Evolutionary conservation across 1,284 basidiomycete genomes (phyloP).

Genomic region (Malassezia restricta): DNA sequence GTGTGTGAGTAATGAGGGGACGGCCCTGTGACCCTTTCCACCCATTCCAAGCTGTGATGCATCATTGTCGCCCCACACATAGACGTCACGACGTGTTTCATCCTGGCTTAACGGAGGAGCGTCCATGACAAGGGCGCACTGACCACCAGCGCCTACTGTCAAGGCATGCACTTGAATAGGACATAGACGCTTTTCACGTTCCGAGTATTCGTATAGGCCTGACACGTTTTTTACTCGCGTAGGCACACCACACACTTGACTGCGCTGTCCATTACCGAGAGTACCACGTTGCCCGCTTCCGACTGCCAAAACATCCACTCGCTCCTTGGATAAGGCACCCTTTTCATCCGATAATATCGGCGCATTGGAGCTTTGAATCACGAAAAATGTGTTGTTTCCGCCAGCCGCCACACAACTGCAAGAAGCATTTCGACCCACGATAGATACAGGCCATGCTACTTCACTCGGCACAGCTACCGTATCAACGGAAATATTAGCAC

Average conservation of each 20-base stretch:
- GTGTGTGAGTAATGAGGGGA: conserved; percentile 54
- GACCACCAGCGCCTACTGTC: conserved; percentile 58
- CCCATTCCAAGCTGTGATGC: conserved; percentile 57
- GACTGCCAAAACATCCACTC: conserved; percentile 61
- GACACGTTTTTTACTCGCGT: conserved; percentile 67
- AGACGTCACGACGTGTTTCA: conserved; percentile 49
- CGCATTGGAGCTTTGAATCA: conserved; percentile 18
- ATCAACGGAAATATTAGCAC: conserved; percentile 57
- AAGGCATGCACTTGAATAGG: conserved; percentile 62
- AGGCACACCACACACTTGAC: conserved; percentile 61
- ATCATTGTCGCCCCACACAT: conserved; percentile 49
- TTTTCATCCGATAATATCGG: conserved; percentile 12
- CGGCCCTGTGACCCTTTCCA: conserved; percentile 57
- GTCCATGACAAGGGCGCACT: conserved; percentile 48
- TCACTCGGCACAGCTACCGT: conserved; percentile 74
- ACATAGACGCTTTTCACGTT: conserved; percentile 40
- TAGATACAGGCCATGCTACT: conserved; percentile 52
- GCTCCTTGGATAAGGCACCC: conserved; percentile 9
- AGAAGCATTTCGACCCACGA: not conserved
- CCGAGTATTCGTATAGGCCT: conserved; percentile 55
- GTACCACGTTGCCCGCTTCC: conserved; percentile 77
- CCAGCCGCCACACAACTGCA: conserved; percentile 49
- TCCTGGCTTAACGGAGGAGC: conserved; percentile 23
- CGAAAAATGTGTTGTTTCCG: conserved; percentile 37
- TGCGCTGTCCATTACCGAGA: conserved; percentile 69